Conservation (phyloP, 495 filamentous ascomycete genomes). For the Friedmanniomyces simplex region DNA sequence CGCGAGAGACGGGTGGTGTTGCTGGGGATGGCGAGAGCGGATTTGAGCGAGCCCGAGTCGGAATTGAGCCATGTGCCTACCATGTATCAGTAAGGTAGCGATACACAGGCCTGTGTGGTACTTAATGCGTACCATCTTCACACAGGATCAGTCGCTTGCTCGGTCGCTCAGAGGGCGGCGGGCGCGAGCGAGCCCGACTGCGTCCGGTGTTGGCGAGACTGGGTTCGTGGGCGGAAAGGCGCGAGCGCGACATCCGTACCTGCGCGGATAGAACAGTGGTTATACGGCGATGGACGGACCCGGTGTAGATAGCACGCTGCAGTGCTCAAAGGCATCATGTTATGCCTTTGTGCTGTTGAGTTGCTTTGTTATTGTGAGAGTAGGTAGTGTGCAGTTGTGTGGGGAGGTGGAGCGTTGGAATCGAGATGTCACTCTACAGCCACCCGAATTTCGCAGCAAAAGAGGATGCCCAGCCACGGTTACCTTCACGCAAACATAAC, state of each 20-base stretch:
- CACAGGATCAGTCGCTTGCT: slow-evolving; percentile 10
- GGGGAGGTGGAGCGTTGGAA: no score
- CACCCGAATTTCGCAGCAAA: no score
- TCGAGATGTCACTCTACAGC: no score
- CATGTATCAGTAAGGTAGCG: background rate
- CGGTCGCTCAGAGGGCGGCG: background rate
- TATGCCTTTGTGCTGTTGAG: no score
- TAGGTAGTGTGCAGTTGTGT: no score
- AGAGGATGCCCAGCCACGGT: no score
- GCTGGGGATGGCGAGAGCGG: slow-evolving; percentile 26
- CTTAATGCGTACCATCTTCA: slow-evolving; percentile 6
- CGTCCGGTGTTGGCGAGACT: slow-evolving; percentile 1
- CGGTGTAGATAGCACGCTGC: no score
- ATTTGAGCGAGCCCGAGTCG: slow-evolving; percentile 28
- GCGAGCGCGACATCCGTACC: background rate
- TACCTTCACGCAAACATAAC: no score
- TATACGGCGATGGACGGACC: background rate
- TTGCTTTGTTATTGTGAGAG: no score
- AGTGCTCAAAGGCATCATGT: no score
- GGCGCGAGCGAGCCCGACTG: background rate
- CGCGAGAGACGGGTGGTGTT: slow-evolving; percentile 35
- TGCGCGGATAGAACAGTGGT: background rate
- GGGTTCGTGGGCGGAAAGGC: background rate
- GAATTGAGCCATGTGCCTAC: slow-evolving; percentile 30
- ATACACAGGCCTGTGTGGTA: background rate